Evolutionary conservation across 2,329 filamentous ascomycete species (phyloP).

Genomic region (Cadophora sp.): DNA sequence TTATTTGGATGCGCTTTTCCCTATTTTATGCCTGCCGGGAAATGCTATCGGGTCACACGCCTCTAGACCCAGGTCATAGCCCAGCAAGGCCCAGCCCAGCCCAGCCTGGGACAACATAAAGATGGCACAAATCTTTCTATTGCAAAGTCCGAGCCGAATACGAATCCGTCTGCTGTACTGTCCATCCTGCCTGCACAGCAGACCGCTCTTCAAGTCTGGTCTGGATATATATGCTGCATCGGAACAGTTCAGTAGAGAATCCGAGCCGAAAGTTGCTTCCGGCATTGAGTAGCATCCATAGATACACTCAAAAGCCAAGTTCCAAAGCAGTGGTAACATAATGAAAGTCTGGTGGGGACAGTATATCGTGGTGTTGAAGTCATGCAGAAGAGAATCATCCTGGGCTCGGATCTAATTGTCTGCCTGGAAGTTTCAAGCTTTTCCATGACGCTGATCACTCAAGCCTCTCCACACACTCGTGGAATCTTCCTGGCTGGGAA

Average conservation of each 20-base stretch:
- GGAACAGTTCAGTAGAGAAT: too few relatives aligned
- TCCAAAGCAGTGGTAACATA: too few relatives aligned
- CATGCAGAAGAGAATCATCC: too few relatives aligned
- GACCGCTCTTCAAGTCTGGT: too few relatives aligned
- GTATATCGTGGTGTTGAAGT: too few relatives aligned
- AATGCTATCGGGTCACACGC: slow-evolving; percentile 2
- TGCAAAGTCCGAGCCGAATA: neutral
- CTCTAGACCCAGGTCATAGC: neutral
- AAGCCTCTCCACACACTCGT: neutral
- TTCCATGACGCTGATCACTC: neutral
- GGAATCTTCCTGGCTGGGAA: neutral
- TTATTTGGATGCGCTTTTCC: neutral
- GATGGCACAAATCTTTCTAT: neutral
- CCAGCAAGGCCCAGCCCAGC: neutral
- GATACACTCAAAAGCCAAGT: too few relatives aligned
- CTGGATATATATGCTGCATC: neutral
- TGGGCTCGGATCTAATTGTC: neutral
- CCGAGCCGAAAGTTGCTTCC: too few relatives aligned
- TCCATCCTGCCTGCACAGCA: neutral
- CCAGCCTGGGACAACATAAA: neutral
- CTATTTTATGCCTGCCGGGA: neutral
- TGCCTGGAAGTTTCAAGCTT: slow-evolving; percentile 4
- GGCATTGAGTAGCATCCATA: too few relatives aligned
- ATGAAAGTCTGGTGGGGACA: too few relatives aligned
- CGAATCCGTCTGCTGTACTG: neutral